Evolutionary conservation across 257 asterid species (phyloP).

Genomic region (Przewalskia tangutica): DNA sequence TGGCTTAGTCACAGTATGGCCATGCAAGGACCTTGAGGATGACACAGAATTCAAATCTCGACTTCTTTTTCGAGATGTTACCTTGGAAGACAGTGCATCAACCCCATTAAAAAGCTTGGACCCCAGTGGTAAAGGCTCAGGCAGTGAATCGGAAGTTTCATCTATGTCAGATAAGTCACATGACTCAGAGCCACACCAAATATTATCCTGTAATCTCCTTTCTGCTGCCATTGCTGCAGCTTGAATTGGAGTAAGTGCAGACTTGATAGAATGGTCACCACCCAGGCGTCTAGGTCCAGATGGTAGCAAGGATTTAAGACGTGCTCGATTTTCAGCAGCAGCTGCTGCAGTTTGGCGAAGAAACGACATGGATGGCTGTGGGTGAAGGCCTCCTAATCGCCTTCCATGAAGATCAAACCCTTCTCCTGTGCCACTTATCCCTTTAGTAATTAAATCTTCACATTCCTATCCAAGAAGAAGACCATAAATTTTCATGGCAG

Average conservation of each 20-base stretch:
- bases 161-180: slow-evolving; percentile 45
- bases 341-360: slow-evolving; percentile 53
- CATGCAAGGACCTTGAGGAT: slow-evolving; percentile 12
- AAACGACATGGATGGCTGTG: slow-evolving; percentile 43
- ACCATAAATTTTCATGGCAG: not conserved
- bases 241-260: slow-evolving; percentile 67
- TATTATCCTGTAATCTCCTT: slow-evolving; percentile 73
- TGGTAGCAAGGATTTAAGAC: slow-evolving; percentile 53
- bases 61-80: slow-evolving; percentile 48
- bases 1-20: slow-evolving; percentile 18
- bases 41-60: slow-evolving; percentile 26
- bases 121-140: slow-evolving; percentile 21
- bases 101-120: slow-evolving; percentile 10
- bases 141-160: slow-evolving; percentile 29
- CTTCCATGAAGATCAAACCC: slow-evolving; percentile 93
- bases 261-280: slow-evolving; percentile 70
- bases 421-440: slow-evolving; percentile 63
- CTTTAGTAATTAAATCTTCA: slow-evolving; percentile 67
- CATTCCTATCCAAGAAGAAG: slow-evolving; percentile 47
- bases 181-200: slow-evolving; percentile 89
- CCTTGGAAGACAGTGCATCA: slow-evolving; percentile 17
- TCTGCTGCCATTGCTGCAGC: slow-evolving; percentile 99
- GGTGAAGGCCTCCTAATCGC: slow-evolving; percentile 67
- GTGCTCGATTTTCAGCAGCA: slow-evolving; percentile 88
- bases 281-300: slow-evolving; percentile 79